phyloP scores from a whole-genome alignment of 345 rosid genomes.

The Excoecaria cochinchinensis region DNA sequence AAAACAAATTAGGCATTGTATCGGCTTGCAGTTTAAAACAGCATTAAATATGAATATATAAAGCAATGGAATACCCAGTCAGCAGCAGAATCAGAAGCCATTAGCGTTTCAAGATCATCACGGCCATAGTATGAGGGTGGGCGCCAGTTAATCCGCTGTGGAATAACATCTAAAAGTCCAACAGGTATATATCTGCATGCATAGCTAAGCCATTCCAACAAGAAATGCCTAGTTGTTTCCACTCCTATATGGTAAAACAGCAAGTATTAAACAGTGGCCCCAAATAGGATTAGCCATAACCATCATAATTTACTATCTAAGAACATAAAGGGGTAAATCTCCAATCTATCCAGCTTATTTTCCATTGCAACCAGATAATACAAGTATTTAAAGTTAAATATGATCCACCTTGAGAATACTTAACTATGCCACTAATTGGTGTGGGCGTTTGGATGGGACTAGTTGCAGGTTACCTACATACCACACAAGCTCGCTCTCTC shows the following conservation, averaged over 20 bases:
- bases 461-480: too few species aligned
- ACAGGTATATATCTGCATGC: conserved; percentile 79
- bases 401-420: too few species aligned
- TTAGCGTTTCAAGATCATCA: conserved; percentile 91
- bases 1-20: background rate
- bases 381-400: too few species aligned
- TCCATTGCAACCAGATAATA: too few species aligned
- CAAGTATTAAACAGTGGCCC: background rate
- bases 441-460: too few species aligned
- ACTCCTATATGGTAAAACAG: conserved; percentile 44
- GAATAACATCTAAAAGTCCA: conserved; percentile 79
- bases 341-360: too few species aligned
- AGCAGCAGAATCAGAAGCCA: conserved; percentile 95
- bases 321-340: background rate
- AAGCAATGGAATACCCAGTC: conserved; percentile 66
- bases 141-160: conserved; percentile 86
- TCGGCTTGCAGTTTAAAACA: background rate
- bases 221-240: conserved; percentile 88
- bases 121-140: conserved; percentile 88
- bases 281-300: background rate
- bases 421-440: too few species aligned
- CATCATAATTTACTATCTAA: background rate
- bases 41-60: background rate
- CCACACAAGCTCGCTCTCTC: too few species aligned
- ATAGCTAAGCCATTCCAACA: conserved; percentile 95